phyloP scores from a whole-genome alignment of 768 basidiomycete species.

The Xanthoconium stramineum region DNA sequence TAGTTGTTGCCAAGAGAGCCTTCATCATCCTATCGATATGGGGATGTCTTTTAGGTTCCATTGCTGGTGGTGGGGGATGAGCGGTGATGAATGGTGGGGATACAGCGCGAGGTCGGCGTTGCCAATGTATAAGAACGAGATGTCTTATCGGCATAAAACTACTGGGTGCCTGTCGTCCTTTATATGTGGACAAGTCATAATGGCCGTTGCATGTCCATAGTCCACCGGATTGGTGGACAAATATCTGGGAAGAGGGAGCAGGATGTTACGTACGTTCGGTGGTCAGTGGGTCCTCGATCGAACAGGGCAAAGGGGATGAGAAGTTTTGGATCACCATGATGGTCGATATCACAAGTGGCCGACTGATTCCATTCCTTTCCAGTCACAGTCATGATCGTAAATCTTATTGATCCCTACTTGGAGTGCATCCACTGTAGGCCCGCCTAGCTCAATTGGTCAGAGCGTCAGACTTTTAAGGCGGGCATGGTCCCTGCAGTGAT shows the following conservation, averaged over 20 bases:
- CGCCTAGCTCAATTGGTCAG: constrained; percentile 63
- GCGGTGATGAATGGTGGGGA: constrained; percentile 23
- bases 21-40: constrained; percentile 1
- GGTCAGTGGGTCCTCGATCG: background rate
- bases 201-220: background rate
- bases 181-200: background rate
- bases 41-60: constrained; percentile 4
- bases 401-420: background rate
- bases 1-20: background rate
- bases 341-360: background rate
- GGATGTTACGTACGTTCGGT: background rate
- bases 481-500: constrained; percentile 33
- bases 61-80: constrained; percentile 1
- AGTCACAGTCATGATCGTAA: no score
- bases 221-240: background rate
- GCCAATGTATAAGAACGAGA: background rate
- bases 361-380: no score
- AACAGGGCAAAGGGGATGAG: background rate
- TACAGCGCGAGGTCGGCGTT: background rate
- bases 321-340: background rate
- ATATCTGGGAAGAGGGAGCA: background rate
- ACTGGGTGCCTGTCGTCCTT: background rate
- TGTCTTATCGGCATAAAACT: constrained; percentile 5
- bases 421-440: constrained; percentile 26
- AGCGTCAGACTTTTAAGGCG: constrained; percentile 54